Evolutionary conservation across 805 yeast genomes (phyloP), one percentile per base, ranked within the genome.

Genomic region (Lipomyces anomalus): DNA sequence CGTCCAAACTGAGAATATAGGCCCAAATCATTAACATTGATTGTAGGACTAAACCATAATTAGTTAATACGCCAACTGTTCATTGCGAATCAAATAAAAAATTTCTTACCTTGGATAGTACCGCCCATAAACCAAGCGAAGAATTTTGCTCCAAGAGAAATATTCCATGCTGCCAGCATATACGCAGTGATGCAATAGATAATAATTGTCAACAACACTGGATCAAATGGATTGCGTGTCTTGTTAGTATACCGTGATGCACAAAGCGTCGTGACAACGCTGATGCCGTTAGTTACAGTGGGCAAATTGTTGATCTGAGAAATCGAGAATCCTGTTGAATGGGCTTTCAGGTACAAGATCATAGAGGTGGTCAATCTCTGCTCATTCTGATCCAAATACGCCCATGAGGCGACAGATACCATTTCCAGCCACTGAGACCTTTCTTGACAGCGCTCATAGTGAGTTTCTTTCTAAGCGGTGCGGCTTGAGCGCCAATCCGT

Each of bases 131-230:
- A 50, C 48, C 70, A 78, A 1, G 79, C 84, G 63, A 75, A 78
- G 79, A 80, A 76, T 57, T 75, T 78, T 4, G 77, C 78, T 6
- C 70, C 56, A 52, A 75, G 76, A 2, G 74, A 67, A 7, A 78
- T 74, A 39, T 73, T 41, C 83, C 83, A 79, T 4, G 70, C 74
- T 2, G 79, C 75, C 42, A 78, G 61, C 35, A 78, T 65, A 11
- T 70, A 63, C 49, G 75, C 74, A 6, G 53, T 33, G 6, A 35
- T 16, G 9, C 24, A 20, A 32, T 33, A 43, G 30, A 50, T 20
- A 46, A 66, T 70, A 7, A 58, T 58, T 29, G 63, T 35, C 1
- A 65, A 52, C 52, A 68, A 52, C 48, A 67, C 65, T 16, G 68
- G 70, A 43, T 62, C 62, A 34, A 69, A 65, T 1, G 72, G 61